Percentiles rank a stretch among this genome's conserved stretches.
Conservation (phyloP, 139 green algal genomes). For the Chlamydomonas sp. region DNA sequence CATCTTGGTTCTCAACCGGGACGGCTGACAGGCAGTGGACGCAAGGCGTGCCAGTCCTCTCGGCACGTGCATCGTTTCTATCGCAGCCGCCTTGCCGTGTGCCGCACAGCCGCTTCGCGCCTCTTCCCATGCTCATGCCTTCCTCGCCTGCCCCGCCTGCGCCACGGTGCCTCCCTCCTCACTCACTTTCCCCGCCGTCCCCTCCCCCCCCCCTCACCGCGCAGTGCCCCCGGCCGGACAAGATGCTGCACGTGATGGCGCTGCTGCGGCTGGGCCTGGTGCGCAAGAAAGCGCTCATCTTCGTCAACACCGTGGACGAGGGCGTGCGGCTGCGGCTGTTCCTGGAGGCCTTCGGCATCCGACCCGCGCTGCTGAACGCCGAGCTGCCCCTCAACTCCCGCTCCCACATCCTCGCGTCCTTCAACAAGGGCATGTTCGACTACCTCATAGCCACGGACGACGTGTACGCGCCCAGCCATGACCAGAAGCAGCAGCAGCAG, state of each 20-base stretch:
- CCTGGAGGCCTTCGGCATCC: conserved; percentile 93
- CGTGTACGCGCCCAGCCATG: conserved; percentile 32
- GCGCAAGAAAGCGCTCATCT: conserved; percentile 88
- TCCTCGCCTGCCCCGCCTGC: no score
- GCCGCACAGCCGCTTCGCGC: no score
- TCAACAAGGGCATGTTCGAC: conserved; percentile 90
- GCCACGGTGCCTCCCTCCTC: neutral
- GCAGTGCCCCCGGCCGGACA: conserved; percentile 54
- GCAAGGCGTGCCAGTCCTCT: no score
- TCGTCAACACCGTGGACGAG: conserved; percentile 88
- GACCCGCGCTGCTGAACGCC: conserved; percentile 79
- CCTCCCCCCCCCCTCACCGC: conserved; percentile 26
- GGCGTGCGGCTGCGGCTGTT: conserved; percentile 87
- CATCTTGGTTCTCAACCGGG: no score
- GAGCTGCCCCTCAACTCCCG: conserved; percentile 90
- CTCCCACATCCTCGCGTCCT: conserved; percentile 63
- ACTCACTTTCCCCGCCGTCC: neutral
- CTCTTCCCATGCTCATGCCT: no score
- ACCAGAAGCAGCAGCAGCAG: conserved; percentile 21
- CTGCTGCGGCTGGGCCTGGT: conserved; percentile 86
- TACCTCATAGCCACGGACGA: conserved; percentile 88
- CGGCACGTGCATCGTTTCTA: no score
- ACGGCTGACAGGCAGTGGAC: no score
- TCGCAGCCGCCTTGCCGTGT: no score
- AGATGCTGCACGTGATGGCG: conserved; percentile 79